Conservation (phyloP, 1,284 basidiomycete species). For the Flammula alnicola region DNA sequence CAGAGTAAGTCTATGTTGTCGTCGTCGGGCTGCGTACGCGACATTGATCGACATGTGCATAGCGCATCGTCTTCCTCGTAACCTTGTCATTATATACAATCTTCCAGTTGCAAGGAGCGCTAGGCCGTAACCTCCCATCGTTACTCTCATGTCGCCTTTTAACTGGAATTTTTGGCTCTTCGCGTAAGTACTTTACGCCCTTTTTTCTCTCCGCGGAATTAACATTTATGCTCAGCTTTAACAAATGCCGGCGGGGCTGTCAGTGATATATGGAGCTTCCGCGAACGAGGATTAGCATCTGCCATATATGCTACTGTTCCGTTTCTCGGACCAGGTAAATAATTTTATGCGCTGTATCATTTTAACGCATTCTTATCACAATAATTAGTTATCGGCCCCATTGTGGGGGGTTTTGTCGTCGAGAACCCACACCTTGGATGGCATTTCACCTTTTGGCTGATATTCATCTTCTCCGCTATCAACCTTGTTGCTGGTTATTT, state of each 20-base stretch:
- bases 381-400: conserved; percentile 57
- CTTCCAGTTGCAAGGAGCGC: conserved; percentile 68
- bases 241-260: conserved; percentile 68
- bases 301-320: conserved; percentile 70
- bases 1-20: conserved; percentile 39
- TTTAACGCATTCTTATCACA: conserved; percentile 1
- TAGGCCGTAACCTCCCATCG: conserved; percentile 60
- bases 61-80: conserved; percentile 60
- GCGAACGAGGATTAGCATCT: conserved; percentile 63
- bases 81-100: conserved; percentile 61
- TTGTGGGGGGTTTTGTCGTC: conserved; percentile 68
- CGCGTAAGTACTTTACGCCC: conserved; percentile 42
- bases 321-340: conserved; percentile 71
- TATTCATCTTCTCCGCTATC: conserved; percentile 59
- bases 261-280: conserved; percentile 61
- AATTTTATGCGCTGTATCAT: conserved; percentile 8
- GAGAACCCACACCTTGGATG: conserved; percentile 55
- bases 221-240: conserved; percentile 43
- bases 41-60: conserved; percentile 2
- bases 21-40: not conserved
- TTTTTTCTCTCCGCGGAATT: conserved; percentile 11
- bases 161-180: conserved; percentile 64
- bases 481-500: conserved; percentile 52
- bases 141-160: conserved; percentile 65
- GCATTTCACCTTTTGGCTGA: conserved; percentile 77